phyloP scores from a whole-genome alignment of 768 basidiomycete genomes.

The Podaxis sp. region DNA sequence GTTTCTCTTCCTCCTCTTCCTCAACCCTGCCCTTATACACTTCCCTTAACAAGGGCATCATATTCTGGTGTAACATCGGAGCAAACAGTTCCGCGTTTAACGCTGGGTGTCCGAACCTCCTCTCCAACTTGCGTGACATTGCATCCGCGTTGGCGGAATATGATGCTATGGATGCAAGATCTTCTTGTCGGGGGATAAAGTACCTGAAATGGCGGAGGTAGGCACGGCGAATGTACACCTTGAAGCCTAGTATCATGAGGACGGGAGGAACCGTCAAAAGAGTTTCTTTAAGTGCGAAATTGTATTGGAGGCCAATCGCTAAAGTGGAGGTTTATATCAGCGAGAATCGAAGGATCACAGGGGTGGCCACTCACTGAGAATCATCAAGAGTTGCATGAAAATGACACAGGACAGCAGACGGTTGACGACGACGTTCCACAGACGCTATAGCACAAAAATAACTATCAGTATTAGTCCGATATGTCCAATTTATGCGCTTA shows the following conservation, averaged over 20 bases:
- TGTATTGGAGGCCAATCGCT: slow-evolving; percentile 73
- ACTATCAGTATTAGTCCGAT: not conserved
- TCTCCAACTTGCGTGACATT: slow-evolving; percentile 61
- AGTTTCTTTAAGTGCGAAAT: slow-evolving; percentile 59
- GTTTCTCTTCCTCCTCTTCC: slow-evolving; percentile 1
- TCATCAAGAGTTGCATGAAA: slow-evolving; percentile 75
- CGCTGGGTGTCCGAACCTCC: slow-evolving; percentile 84
- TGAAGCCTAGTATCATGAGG: slow-evolving; percentile 66
- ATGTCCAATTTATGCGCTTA: slow-evolving; percentile 31
- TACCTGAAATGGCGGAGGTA: slow-evolving; percentile 66
- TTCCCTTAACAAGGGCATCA: slow-evolving; percentile 59
- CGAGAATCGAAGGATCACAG: slow-evolving; percentile 4
- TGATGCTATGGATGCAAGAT: slow-evolving; percentile 58
- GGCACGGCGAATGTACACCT: slow-evolving; percentile 60
- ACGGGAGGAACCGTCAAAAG: slow-evolving; percentile 71
- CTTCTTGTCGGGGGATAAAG: slow-evolving; percentile 67
- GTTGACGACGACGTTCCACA: slow-evolving; percentile 83
- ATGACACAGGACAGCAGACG: slow-evolving; percentile 63
- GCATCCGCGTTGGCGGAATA: slow-evolving; percentile 63
- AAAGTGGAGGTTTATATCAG: not conserved
- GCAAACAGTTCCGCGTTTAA: slow-evolving; percentile 69
- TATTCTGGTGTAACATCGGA: slow-evolving; percentile 67
- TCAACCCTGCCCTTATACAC: slow-evolving; percentile 55
- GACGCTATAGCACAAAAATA: slow-evolving; percentile 41
- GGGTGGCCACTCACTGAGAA: slow-evolving; percentile 60